phyloP scores from a whole-genome alignment of 305 asterid species.

The Petunia hybrid region DNA sequence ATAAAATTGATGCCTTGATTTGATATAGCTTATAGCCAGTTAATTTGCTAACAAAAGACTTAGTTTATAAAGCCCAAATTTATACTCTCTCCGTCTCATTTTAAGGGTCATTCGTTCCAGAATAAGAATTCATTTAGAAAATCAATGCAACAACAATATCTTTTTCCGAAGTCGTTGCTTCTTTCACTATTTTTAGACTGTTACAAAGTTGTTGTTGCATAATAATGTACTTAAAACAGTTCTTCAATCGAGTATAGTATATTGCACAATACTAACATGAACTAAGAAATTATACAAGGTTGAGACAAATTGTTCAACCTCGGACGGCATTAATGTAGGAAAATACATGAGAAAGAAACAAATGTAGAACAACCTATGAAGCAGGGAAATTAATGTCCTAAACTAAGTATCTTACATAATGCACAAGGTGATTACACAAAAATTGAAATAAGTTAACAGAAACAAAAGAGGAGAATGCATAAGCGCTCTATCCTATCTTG shows the following conservation, averaged over 20 bases:
- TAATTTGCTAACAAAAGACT: not conserved
- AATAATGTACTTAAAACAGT: not conserved
- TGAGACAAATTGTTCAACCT: not conserved
- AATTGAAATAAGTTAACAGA: too few relatives aligned
- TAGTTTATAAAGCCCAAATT: not conserved
- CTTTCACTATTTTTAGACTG: not conserved
- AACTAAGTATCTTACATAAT: not conserved
- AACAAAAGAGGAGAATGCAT: too few relatives aligned
- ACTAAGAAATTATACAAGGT: not conserved
- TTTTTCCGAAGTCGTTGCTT: not conserved
- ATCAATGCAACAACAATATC: too few relatives aligned
- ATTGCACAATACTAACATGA: not conserved
- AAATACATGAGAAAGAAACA: slow-evolving; percentile 20
- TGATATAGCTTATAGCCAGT: not conserved
- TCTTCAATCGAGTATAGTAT: not conserved
- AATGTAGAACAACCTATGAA: slow-evolving; percentile 17
- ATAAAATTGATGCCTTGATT: not conserved
- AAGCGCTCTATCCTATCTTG: too few relatives aligned
- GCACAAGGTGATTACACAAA: not conserved
- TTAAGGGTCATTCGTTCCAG: too few relatives aligned
- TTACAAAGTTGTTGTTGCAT: not conserved
- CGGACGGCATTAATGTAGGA: slow-evolving; percentile 22
- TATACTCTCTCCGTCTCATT: not conserved
- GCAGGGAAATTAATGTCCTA: slow-evolving; percentile 6
- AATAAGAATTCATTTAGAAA: too few relatives aligned